These are phyloP conservation scores for Aspergillus hiratsukae DNA, from an alignment of 2,329 filamentous ascomycete genomes.

Conservation along the genomic window DNA sequence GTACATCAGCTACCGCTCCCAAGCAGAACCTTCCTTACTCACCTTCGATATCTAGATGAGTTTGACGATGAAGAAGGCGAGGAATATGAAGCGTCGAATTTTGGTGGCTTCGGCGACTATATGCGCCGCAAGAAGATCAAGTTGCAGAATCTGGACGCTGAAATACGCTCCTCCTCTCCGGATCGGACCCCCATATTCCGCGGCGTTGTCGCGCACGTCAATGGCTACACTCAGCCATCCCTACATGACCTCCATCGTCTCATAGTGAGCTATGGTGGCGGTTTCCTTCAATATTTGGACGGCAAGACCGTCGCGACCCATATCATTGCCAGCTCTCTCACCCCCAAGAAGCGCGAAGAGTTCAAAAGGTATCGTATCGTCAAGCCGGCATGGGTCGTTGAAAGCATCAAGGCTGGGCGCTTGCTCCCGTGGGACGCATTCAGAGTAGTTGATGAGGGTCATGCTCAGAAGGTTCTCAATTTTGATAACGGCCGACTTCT, in stretches of 20 bases:
- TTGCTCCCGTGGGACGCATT: constrained; percentile 84
- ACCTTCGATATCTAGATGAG: constrained; percentile 46
- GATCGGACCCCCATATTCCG: constrained; percentile 83
- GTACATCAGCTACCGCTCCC: constrained; percentile 9
- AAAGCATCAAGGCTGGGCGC: constrained; percentile 76
- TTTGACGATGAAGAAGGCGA: constrained; percentile 82
- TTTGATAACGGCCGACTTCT: constrained; percentile 61
- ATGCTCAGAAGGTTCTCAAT: constrained; percentile 71
- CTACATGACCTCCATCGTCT: constrained; percentile 82
- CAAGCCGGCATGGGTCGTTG: constrained; percentile 89
- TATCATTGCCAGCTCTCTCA: constrained; percentile 85
- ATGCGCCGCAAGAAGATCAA: constrained; percentile 96
- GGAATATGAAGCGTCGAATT: constrained; percentile 81
- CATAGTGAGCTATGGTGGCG: constrained; percentile 89
- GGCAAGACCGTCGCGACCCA: constrained; percentile 93
- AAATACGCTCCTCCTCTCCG: constrained; percentile 64
- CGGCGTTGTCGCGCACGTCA: constrained; percentile 84
- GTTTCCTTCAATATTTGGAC: constrained; percentile 90
- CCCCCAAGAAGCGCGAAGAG: constrained; percentile 88
- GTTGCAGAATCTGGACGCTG: constrained; percentile 85
- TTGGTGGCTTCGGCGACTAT: constrained; percentile 87
- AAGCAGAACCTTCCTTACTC: constrained; percentile 4
- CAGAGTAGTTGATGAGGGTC: constrained; percentile 77
- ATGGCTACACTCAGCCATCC: constrained; percentile 92
- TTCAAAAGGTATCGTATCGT: constrained; percentile 86